Evolutionary conservation across 768 basidiomycete genomes (phyloP), one percentile per base, ranked within the genome.

Genomic region (Russula virescens): DNA sequence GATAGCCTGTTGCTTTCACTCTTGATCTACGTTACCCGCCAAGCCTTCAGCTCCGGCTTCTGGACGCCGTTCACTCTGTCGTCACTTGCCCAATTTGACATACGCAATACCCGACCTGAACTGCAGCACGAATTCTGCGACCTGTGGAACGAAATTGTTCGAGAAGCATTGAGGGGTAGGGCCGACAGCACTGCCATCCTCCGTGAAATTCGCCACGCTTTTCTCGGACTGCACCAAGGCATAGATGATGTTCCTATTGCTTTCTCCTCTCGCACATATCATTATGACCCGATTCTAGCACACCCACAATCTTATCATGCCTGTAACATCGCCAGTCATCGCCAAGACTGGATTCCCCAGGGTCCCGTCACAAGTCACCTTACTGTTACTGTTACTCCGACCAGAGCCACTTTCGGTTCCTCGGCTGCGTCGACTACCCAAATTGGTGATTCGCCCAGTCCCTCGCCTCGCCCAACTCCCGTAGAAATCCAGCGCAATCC

Each of bases 81-180:
- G 6, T 26, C 49, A 16, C 35, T 51, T 45, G 34, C 55, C 4
- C 1, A 7, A 34, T 51, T 62, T 21, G 23, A 43, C 18, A 46
- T 57, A 14, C 21, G 18, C 0, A 5, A 35, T 8, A 35, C 61
- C 1, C 19, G 34, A n/a, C 49, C 61, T 14, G 42, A 18, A 31
- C 21, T 62, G 18, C 61, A 56, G 28, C 55, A 56, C 21, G 54
- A 50, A 3, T 62, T 62, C 11, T 62, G 61, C n/a, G 3, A 10
- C 4, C 7, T 57, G 5, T 62, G 61, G 61, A 62, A 62, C 14
- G 55, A 51, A 18, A n/a, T 57, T 4, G 21, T 61, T n/a, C 35
- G 1, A 2, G 13, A 28, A 16, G 26, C 47, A 4, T 2, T 19
- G 34, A n/a, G 8, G 1, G 21, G 2, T 18, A 18, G 26, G 9